These are phyloP conservation scores for Sarocladium oryzae DNA, from an alignment of 2,329 filamentous ascomycete genomes.

Conservation along the genomic window DNA sequence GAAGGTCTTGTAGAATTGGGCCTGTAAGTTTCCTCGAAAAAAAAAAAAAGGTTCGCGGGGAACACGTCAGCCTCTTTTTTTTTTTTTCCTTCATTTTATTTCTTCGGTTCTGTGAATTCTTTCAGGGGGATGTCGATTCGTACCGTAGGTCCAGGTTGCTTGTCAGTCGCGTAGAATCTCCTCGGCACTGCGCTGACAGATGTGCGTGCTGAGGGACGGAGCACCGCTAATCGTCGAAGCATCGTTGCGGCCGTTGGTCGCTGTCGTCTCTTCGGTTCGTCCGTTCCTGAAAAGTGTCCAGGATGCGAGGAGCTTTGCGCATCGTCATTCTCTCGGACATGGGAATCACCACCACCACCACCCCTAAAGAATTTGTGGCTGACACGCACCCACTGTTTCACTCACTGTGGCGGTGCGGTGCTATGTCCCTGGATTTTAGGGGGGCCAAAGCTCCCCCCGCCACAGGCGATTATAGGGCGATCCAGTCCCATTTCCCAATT, in stretches of 20 bases:
- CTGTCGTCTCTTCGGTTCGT: neutral
- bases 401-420: conserved; percentile 7
- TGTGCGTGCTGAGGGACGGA: neutral
- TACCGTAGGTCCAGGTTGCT: conserved; percentile 10
- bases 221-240: conserved; percentile 3
- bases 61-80: neutral
- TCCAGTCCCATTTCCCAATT: no score
- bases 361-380: neutral
- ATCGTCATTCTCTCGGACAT: no score
- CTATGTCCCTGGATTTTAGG: no score
- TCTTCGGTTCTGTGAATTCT: no score
- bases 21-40: conserved; percentile 27
- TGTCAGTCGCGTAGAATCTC: conserved; percentile 4
- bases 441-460: conserved; percentile 1
- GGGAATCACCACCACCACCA: no score
- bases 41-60: no score
- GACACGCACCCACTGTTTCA: no score
- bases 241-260: neutral
- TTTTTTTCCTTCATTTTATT: no score
- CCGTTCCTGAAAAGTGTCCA: no score
- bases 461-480: conserved; percentile 4
- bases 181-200: neutral
- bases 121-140: no score
- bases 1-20: conserved; percentile 69
- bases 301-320: no score